These are phyloP conservation scores for Trichoderma gamsii DNA, from an alignment of 495 filamentous ascomycete genomes.

Conservation along the genomic window DNA sequence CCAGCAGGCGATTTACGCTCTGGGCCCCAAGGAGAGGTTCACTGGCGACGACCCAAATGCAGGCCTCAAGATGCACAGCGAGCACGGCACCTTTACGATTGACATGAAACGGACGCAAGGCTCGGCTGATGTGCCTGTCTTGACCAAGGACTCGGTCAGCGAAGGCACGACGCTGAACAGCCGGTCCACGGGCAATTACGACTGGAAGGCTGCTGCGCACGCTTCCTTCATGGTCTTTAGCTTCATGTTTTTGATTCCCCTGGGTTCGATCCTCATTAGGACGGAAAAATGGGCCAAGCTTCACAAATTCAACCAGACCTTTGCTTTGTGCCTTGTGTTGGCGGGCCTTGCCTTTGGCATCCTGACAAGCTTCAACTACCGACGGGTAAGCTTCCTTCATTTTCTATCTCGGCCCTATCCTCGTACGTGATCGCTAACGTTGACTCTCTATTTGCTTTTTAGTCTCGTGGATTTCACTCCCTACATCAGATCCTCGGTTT, in stretches of 20 bases:
- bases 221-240: slow-evolving; percentile 43
- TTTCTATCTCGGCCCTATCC: background rate
- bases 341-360: slow-evolving; percentile 44
- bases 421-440: background rate
- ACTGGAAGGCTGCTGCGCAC: slow-evolving; percentile 35
- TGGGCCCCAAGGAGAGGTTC: slow-evolving; percentile 34
- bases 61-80: slow-evolving; percentile 39
- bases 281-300: slow-evolving; percentile 40
- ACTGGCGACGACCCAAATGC: slow-evolving; percentile 35
- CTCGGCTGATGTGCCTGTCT: slow-evolving; percentile 23
- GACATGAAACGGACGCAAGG: slow-evolving; percentile 46
- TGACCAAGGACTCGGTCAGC: slow-evolving; percentile 19
- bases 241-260: slow-evolving; percentile 47
- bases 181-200: slow-evolving; percentile 24
- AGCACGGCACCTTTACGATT: slow-evolving; percentile 48
- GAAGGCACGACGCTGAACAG: slow-evolving; percentile 22
- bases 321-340: slow-evolving; percentile 36
- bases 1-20: slow-evolving; percentile 47
- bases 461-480: slow-evolving; percentile 44
- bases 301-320: slow-evolving; percentile 45
- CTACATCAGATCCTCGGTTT: slow-evolving; percentile 54
- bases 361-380: slow-evolving; percentile 41
- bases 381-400: slow-evolving; percentile 36
- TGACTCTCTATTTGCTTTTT: background rate
- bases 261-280: slow-evolving; percentile 44